These are phyloP conservation scores for Melastoma candidum DNA, from an alignment of 441 rosid species.

Conservation along the genomic window DNA sequence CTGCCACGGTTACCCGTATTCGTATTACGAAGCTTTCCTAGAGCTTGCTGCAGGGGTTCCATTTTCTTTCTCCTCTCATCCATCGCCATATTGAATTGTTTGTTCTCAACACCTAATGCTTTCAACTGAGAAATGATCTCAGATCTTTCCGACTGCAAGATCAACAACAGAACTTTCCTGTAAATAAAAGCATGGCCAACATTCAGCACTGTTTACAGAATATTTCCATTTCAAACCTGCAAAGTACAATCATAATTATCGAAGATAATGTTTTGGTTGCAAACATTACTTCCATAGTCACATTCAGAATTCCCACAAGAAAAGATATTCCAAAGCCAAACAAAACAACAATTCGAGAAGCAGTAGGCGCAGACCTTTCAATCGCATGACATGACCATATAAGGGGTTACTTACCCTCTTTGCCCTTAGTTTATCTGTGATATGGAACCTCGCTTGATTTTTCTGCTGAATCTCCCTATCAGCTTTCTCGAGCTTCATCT, in stretches of 20 bases:
- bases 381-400: neutral
- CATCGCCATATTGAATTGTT: constrained; percentile 5
- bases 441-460: constrained; percentile 8
- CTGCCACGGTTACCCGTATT: neutral
- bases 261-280: too few relatives aligned
- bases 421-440: constrained; percentile 4
- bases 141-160: constrained; percentile 11
- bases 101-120: constrained; percentile 5
- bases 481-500: constrained; percentile 42
- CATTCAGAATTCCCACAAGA: too few relatives aligned
- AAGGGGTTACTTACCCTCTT: constrained; percentile 8
- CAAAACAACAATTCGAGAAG: too few relatives aligned
- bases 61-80: constrained; percentile 10
- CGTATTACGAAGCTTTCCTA: constrained; percentile 4
- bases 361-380: neutral
- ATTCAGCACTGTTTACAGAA: neutral
- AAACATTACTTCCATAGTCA: too few relatives aligned
- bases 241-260: neutral
- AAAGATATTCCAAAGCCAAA: too few relatives aligned
- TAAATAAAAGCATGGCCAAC: neutral
- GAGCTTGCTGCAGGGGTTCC: constrained; percentile 8
- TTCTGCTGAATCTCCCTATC: constrained; percentile 12
- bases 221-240: neutral
- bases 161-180: neutral
- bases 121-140: constrained; percentile 8